These are phyloP conservation scores for Solanum corneliomulleri DNA, from an alignment of 257 asterid species.

Conservation along the genomic window DNA sequence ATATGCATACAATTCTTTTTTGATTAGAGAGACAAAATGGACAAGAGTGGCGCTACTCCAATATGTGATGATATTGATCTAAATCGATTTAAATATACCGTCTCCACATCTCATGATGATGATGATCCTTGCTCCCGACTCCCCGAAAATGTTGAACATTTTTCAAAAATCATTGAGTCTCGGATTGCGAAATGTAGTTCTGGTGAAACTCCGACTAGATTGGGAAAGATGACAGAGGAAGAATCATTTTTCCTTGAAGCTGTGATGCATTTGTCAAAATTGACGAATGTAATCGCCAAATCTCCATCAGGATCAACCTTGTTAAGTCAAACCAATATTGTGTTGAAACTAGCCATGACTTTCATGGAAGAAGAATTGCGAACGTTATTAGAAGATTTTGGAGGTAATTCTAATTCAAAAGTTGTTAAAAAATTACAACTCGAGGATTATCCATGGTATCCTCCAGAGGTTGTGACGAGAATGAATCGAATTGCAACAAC, in stretches of 20 bases:
- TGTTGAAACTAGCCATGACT: constrained; percentile 63
- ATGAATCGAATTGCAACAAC: constrained; percentile 42
- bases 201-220: constrained; percentile 2
- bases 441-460: constrained; percentile 30
- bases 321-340: constrained; percentile 35
- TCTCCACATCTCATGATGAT: constrained; percentile 13
- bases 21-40: not conserved
- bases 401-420: not conserved
- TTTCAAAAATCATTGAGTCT: constrained; percentile 34
- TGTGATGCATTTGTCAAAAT: constrained; percentile 33
- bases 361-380: constrained; percentile 70
- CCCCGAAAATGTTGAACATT: constrained; percentile 33
- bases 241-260: constrained; percentile 50
- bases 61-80: constrained; percentile 20
- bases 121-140: constrained; percentile 28
- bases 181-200: constrained; percentile 25
- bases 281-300: constrained; percentile 25
- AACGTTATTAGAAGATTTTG: constrained; percentile 36
- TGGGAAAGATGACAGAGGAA: constrained; percentile 30
- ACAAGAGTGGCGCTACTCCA: not conserved
- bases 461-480: constrained; percentile 22
- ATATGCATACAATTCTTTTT: not conserved
- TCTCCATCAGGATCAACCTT: constrained; percentile 25
- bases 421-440: not conserved
- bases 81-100: constrained; percentile 20